Evolutionary conservation across 2,329 filamentous ascomycete genomes (phyloP), one percentile per base, ranked within the genome.

Genomic region (Penicillium oxalicum): DNA sequence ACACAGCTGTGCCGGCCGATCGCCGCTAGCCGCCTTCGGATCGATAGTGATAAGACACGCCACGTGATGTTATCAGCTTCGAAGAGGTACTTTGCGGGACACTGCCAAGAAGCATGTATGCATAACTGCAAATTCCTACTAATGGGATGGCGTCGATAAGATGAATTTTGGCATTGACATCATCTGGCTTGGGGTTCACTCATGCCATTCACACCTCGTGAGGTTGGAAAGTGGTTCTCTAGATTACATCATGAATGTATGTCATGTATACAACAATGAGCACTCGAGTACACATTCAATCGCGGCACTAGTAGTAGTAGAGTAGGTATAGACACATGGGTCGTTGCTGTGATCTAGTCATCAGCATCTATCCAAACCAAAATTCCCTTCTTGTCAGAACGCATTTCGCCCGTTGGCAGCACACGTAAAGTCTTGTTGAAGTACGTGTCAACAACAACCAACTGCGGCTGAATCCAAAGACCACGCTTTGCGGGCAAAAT

Each of bases 391-490:
- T 79, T 80, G 51, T 81, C 79, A 52, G 61, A 66, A 52, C 70
- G 72, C 68, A 76, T 84, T 24, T 83, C 86, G 62, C 85, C 87
- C 0, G 87, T 91, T 2, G 88, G 84, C 51, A 89, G 81, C 25
- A 95, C 83, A 54, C 86, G 83, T 52, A 97, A 69, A 37, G 87
- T 83, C 76, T 96, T 95, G 66, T 95, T 90, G 69, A 95, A 97
- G 61, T 95, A 95, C 60, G 87, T 85, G 73, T 95, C 91, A 52
- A 88, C 79, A 35, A 96, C 88, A 53, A 86, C 81, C 53, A 95
- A 71, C 35, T 80, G 80, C 2, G 90, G 88, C 44, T 75, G 77
- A 49, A 91, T 80, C 82, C 87, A 95, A 28, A 75, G 61, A 0
- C 84, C 86, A 50, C 53, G 60, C 66, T 75, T 61, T 35, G 85